Base-by-base conservation (phyloP, 805 yeast genomes). In the Yarrowia sp. region DNA sequence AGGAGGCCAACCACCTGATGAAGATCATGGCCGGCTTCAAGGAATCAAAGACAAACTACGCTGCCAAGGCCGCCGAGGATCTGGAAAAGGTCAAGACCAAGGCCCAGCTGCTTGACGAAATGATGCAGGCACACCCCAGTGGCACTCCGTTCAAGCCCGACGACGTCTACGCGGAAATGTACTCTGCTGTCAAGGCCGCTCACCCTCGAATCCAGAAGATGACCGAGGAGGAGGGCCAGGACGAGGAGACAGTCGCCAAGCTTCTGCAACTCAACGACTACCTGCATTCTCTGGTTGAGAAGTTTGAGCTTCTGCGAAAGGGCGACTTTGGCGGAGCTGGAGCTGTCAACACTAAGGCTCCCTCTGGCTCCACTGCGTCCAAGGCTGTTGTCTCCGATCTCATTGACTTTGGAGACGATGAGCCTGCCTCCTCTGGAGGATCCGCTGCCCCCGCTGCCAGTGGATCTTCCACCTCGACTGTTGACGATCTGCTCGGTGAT, bases 11-110 rank as follows among this genome's bases (percentile, higher is more conserved):
- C 79, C 91, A 90, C 73, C 84, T 95, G 78, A 95, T 95, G 99
- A 92, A 94, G 77, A 87, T 95, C 73, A 92, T 95, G 97, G 97
- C 98, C 5, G 99, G 99, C 7, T 95, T 92, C 82, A 90, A 90
- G 77, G 97, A 92, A 77, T 86, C 87, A 70, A 53, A 50, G 42
- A 49, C 55, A 15, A 52, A 53, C 43, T 90, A 92, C 72, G 87
- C 87, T 75, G 91, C 90, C 69, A 87, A 90, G 73, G 89, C 93
- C 42, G 87, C 89, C 42, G 91, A 89, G 72, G 98, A 95, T 75
- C 82, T 95, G 67, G 91, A 90, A 59, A 89, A 90, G 76, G 83
- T 95, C 74, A 88, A 87, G 73, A 85, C 97, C 69, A 95, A 95
- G 79, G 90, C 92, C 14, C 97, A 91, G 72, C 82, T 95, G 53